Evolutionary conservation across 2,329 filamentous ascomycete species (phyloP).

Genomic region (Alternaria solani): DNA sequence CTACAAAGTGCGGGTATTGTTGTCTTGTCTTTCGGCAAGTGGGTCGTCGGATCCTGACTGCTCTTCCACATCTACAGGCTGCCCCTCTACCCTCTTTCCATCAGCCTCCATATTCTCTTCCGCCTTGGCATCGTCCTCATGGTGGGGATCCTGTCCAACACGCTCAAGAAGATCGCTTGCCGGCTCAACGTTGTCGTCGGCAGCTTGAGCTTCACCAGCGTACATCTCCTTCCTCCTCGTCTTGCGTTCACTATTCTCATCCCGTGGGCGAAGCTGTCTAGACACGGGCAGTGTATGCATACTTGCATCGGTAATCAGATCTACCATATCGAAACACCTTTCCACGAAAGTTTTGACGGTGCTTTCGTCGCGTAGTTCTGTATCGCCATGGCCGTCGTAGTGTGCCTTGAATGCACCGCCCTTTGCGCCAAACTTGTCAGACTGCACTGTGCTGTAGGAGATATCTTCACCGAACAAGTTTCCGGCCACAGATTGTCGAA

Average conservation of each 20-base stretch:
- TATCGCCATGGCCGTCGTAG: constrained; percentile 11
- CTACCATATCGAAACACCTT: constrained; percentile 28
- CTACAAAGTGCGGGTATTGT: not conserved
- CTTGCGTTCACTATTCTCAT: constrained; percentile 25
- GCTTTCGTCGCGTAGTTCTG: constrained; percentile 10
- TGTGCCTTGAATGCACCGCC: constrained; percentile 30
- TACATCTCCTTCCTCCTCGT: constrained; percentile 7
- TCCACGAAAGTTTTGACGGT: constrained; percentile 29
- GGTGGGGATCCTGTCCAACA: not conserved
- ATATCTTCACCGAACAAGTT: constrained; percentile 19
- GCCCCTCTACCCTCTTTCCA: not conserved
- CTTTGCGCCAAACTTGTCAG: constrained; percentile 39
- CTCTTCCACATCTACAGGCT: not conserved
- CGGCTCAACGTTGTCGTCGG: not conserved
- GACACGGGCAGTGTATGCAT: constrained; percentile 21
- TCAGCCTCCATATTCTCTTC: not conserved
- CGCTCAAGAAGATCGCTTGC: not conserved
- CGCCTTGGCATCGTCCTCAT: not conserved
- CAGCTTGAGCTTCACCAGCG: not conserved
- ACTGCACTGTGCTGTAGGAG: constrained; percentile 34
- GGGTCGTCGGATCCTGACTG: not conserved
- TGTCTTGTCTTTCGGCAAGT: not conserved
- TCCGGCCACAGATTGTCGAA: constrained; percentile 35
- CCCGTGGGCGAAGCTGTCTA: constrained; percentile 21
- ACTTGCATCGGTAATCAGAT: constrained; percentile 31